Percentiles rank a stretch among this genome's conserved stretches.
Conservation (phyloP, 306 rosid genomes). For the Lagenaria siceraria region DNA sequence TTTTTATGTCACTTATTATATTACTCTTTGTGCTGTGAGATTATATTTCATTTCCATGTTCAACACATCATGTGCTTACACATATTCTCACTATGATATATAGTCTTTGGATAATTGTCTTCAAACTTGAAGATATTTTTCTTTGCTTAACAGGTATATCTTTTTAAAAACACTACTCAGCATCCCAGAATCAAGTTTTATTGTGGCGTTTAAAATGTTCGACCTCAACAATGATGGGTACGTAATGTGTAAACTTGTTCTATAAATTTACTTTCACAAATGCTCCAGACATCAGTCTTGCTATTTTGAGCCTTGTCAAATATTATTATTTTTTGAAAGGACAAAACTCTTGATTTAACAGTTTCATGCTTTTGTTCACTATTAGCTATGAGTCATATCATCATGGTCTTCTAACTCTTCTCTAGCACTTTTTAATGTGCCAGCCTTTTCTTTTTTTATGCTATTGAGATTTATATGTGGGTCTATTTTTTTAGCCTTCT, state of each 20-base stretch:
- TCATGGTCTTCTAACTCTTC: too few species aligned
- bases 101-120: not conserved
- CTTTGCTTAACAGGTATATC: constrained; percentile 54
- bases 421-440: too few species aligned
- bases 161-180: constrained; percentile 78
- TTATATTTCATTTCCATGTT: not conserved
- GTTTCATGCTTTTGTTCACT: too few species aligned
- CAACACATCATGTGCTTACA: not conserved
- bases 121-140: not conserved
- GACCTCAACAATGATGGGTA: constrained; percentile 64
- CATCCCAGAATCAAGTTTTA: constrained; percentile 81
- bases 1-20: not conserved
- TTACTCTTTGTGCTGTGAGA: not conserved
- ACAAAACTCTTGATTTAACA: not conserved
- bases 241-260: constrained; percentile 15
- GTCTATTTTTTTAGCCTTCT: not conserved
- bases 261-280: not conserved
- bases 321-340: not conserved
- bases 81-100: not conserved
- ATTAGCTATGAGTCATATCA: too few species aligned
- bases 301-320: not conserved
- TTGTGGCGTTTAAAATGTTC: constrained; percentile 72
- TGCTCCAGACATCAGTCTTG: not conserved
- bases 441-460: not conserved
- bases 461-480: not conserved